Percentiles rank a stretch among this genome's conserved stretches.
Evolutionary conservation across 352 stramenopile species (phyloP).

Genomic region (Phytophthora boehmeriae): DNA sequence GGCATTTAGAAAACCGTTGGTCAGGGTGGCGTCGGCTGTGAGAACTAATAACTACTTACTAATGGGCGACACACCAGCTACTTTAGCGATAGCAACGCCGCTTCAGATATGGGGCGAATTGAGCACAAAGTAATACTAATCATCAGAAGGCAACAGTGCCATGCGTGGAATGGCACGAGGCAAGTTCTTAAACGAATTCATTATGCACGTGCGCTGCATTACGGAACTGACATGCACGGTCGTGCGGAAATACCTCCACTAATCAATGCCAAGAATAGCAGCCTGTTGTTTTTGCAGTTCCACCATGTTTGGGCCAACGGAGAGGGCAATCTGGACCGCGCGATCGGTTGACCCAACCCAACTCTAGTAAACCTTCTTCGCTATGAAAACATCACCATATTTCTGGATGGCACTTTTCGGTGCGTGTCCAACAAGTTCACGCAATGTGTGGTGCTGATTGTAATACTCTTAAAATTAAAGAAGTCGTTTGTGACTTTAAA

Average conservation of each 20-base stretch:
- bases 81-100: constrained; percentile 10
- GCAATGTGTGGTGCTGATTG: constrained; percentile 12
- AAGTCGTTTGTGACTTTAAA: constrained; percentile 10
- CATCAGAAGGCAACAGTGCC: neutral
- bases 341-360: constrained; percentile 6
- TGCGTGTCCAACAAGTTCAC: constrained; percentile 4
- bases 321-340: constrained; percentile 2
- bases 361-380: constrained; percentile 3
- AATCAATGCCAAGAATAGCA: constrained; percentile 1
- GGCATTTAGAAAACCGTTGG: no score
- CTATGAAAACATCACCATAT: constrained; percentile 10
- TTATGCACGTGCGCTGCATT: constrained; percentile 3
- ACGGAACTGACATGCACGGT: constrained; percentile 4
- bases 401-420: neutral
- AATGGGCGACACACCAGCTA: no score
- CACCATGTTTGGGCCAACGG: constrained; percentile 3
- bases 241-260: constrained; percentile 6
- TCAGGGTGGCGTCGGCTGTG: no score
- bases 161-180: neutral
- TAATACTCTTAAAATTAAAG: constrained; percentile 5
- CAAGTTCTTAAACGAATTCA: constrained; percentile 11
- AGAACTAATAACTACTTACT: no score
- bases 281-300: constrained; percentile 11
- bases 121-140: constrained; percentile 5
- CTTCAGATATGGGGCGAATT: constrained; percentile 11